Conservation (phyloP, 345 rosid species). For the Eucalyptus paniculata region DNA sequence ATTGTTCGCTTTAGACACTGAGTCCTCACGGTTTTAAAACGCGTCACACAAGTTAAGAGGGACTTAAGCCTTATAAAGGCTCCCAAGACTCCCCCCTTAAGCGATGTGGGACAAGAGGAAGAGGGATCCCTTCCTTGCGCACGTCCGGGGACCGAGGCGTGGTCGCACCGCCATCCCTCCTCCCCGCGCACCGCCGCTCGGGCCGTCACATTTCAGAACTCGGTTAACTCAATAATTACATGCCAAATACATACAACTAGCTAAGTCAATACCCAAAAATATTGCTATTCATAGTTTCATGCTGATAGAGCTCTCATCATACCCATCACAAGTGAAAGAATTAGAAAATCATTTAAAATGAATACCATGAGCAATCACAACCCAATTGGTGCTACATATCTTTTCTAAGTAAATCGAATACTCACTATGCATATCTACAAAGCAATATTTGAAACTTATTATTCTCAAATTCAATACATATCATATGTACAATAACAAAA, state of each 20-base stretch:
- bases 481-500: background rate
- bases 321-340: background rate
- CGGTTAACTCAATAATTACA: background rate
- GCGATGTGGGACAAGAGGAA: no score
- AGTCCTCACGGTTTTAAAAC: no score
- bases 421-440: background rate
- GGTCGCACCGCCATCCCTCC: no score
- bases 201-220: background rate
- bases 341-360: background rate
- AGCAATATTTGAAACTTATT: background rate
- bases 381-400: background rate
- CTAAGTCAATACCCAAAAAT: background rate
- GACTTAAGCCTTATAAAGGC: no score
- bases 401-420: background rate
- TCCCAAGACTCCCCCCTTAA: no score
- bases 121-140: no score
- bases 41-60: no score
- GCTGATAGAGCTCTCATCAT: rapidly evolving
- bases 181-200: no score
- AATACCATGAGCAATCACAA: background rate
- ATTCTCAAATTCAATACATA: background rate
- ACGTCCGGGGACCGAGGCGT: no score
- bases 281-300: background rate
- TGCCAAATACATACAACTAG: background rate
- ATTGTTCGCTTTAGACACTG: no score